These are phyloP conservation scores for Stellera chamaejasme DNA, from an alignment of 345 rosid genomes.

Conservation along the genomic window DNA sequence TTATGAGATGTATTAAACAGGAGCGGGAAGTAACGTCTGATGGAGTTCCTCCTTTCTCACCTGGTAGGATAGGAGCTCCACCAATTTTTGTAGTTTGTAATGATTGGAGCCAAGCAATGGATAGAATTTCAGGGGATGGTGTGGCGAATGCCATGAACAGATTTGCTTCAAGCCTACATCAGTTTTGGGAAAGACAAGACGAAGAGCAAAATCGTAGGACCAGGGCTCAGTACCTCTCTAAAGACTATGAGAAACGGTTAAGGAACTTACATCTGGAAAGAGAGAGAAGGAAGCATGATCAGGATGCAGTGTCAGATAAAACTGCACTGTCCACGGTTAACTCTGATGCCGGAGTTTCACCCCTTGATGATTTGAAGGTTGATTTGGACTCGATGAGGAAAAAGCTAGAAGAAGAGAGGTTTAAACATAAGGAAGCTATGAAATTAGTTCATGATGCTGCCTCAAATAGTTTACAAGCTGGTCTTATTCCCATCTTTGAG, in stretches of 20 bases:
- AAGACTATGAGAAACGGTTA: slow-evolving; percentile 70
- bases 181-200: slow-evolving; percentile 82
- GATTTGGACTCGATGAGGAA: slow-evolving; percentile 82
- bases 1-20: slow-evolving; percentile 47
- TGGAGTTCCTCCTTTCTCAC: slow-evolving; percentile 84
- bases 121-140: slow-evolving; percentile 50
- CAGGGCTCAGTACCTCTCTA: slow-evolving; percentile 71
- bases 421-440: slow-evolving; percentile 53
- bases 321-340: slow-evolving; percentile 45
- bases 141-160: slow-evolving; percentile 57
- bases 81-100: slow-evolving; percentile 69
- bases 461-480: slow-evolving; percentile 71
- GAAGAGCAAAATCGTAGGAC: slow-evolving; percentile 71
- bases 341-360: slow-evolving; percentile 58
- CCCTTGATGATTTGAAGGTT: slow-evolving; percentile 70
- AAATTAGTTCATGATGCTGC: slow-evolving; percentile 69
- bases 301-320: slow-evolving; percentile 49
- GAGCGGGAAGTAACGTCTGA: slow-evolving; percentile 79
- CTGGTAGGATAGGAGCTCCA: slow-evolving; percentile 78
- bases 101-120: slow-evolving; percentile 86
- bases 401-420: slow-evolving; percentile 63
- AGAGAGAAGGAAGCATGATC: slow-evolving; percentile 51
- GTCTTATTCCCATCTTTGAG: slow-evolving; percentile 79
- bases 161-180: slow-evolving; percentile 60
- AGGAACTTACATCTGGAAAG: slow-evolving; percentile 47